Conservation (phyloP, 1,139 yeast species). For the Pichia sp. region DNA sequence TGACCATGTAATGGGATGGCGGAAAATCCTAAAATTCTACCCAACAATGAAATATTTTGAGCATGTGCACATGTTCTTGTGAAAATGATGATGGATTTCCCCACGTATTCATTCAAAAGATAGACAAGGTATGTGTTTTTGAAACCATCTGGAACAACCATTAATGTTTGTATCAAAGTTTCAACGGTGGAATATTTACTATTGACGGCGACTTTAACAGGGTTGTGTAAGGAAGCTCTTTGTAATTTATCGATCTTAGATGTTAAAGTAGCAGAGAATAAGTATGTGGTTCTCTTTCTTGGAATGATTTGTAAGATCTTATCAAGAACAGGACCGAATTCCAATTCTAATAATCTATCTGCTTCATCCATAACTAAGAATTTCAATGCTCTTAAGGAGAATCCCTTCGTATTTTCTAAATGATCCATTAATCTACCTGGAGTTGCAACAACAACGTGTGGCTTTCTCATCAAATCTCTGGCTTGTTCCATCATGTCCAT, state of each 20-base stretch:
- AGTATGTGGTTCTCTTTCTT: slow-evolving; percentile 76
- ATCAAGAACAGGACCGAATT: slow-evolving; percentile 93
- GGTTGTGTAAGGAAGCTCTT: slow-evolving; percentile 85
- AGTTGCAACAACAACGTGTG: slow-evolving; percentile 93
- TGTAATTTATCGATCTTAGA: slow-evolving; percentile 92
- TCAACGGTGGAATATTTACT: slow-evolving; percentile 91
- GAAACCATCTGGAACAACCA: slow-evolving; percentile 90
- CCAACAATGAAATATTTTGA: slow-evolving; percentile 81
- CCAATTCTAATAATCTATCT: slow-evolving; percentile 92
- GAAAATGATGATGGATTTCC: slow-evolving; percentile 86
- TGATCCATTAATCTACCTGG: slow-evolving; percentile 98
- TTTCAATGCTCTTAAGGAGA: slow-evolving; percentile 73
- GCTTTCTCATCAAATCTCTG: slow-evolving; percentile 87
- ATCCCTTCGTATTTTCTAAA: slow-evolving; percentile 92
- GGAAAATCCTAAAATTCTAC: slow-evolving; percentile 78
- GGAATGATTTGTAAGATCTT: slow-evolving; percentile 85
- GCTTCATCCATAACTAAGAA: slow-evolving; percentile 97
- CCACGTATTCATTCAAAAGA: slow-evolving; percentile 76
- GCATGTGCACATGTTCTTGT: slow-evolving; percentile 96
- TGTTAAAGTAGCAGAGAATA: slow-evolving; percentile 97
- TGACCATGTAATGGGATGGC: slow-evolving; percentile 97
- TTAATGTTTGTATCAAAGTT: slow-evolving; percentile 82
- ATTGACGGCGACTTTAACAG: slow-evolving; percentile 90
- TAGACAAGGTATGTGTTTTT: slow-evolving; percentile 87
- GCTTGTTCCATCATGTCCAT: slow-evolving; percentile 99